A percentile compares a stretch with the other conserved stretches of the same genome.
Conservation (phyloP, 495 filamentous ascomycete genomes). For the Penicillium antarcticum region DNA sequence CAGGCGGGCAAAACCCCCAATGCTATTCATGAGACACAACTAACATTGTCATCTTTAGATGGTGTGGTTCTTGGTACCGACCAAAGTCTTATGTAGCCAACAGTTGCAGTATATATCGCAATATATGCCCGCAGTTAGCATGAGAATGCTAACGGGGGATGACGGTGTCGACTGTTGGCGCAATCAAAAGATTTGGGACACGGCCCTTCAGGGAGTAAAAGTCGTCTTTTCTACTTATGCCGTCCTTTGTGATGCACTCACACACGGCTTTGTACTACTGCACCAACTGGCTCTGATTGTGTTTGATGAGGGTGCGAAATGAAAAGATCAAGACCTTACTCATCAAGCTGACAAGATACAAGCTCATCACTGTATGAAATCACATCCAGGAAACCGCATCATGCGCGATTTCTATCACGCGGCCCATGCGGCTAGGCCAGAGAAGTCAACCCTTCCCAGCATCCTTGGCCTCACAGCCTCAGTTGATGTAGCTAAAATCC, state of each 20-base stretch:
- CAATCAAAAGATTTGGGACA: conserved; percentile 66
- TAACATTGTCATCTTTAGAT: no score
- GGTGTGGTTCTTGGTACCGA: no score
- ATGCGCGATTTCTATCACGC: conserved; percentile 80
- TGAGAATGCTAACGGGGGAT: no score
- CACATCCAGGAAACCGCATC: conserved; percentile 64
- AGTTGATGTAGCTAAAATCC: no score
- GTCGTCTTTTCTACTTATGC: conserved; percentile 77
- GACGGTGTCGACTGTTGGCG: conserved; percentile 71
- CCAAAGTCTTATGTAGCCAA: no score
- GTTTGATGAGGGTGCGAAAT: conserved; percentile 76
- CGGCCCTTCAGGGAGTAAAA: conserved; percentile 59
- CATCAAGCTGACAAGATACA: not conserved
- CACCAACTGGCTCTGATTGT: conserved; percentile 63
- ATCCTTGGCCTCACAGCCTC: no score
- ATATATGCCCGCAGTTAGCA: no score
- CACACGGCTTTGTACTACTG: conserved; percentile 72
- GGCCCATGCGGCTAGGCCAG: conserved; percentile 24
- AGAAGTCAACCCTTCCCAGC: no score
- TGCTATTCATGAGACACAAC: no score
- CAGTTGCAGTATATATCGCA: no score
- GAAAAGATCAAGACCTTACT: not conserved
- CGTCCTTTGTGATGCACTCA: conserved; percentile 71
- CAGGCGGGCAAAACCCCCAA: no score
- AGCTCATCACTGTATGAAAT: no score